Evolutionary conservation across 202 grass and related monocot species (phyloP), one percentile per base, ranked within the genome.

Genomic region (Eragrostis tef): DNA sequence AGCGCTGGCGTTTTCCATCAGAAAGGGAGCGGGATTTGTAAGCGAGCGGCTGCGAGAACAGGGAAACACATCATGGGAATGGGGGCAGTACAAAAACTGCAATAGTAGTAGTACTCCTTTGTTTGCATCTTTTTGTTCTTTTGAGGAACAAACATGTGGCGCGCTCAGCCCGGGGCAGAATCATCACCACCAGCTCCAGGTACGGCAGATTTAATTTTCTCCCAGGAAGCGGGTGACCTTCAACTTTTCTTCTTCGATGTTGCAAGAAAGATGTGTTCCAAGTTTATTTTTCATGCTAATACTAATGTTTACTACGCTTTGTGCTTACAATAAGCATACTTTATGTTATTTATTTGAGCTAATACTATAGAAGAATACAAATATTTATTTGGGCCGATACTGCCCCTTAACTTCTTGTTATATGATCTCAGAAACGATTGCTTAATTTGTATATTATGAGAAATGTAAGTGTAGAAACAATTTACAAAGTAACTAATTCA

Each of bases 121-220:
- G 70, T 86, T 75, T 81, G 27, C 44, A 69, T 75, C 51, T 51
- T 86, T 86, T 69, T 86, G 77, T 86, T 86, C 78, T 86, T 81
- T 86, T 60, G 43, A 75, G 64, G 24, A 72, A 19, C 5, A 21
- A 57, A 9, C 22, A 71, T 49, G 73, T 50, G 52, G 19, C 41
- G 54, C 60, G 21, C 75, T 13, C 59, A 12, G 48, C 31, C 17
- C 61, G 26, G 39, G 11, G 16, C 64, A 77, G 27, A 78, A 77
- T 43, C 82, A 84, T 77, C 73, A 70, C 73, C 64, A 3, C 63
- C 34, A 70, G 27, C 42, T 49, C 54, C 27, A 70, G 65, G 39
- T 80, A 70, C 65, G 78, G 65, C 51, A 20, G 6, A 39, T 25
- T 77, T 84, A 68, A 46, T 9, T 47, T n/a, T 42, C 21, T n/a